phyloP scores from a whole-genome alignment of 495 filamentous ascomycete species.

The Bathelium albidoporum region DNA sequence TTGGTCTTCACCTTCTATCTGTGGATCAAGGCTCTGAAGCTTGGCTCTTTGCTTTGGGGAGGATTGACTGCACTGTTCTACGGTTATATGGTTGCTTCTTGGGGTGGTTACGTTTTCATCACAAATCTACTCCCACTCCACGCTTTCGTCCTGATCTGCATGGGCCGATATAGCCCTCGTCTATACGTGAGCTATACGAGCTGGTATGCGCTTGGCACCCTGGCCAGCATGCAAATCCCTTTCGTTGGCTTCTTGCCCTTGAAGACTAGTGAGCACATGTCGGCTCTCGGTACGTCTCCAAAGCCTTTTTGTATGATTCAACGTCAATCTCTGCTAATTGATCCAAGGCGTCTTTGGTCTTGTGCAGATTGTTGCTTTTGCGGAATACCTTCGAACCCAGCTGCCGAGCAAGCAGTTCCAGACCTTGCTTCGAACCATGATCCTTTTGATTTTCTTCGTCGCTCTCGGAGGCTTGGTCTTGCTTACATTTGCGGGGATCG shows the following conservation, averaged over 20 bases:
- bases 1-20: slow-evolving; percentile 98
- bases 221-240: slow-evolving; percentile 99
- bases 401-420: slow-evolving; percentile 92
- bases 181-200: slow-evolving; percentile 94
- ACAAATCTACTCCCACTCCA: slow-evolving; percentile 96
- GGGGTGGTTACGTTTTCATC: slow-evolving; percentile 99
- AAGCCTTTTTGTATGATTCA: background rate
- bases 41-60: slow-evolving; percentile 91
- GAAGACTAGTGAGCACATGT: slow-evolving; percentile 97
- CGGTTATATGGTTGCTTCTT: slow-evolving; percentile 99
- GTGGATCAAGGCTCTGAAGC: slow-evolving; percentile 97
- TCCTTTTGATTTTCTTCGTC: slow-evolving; percentile 65
- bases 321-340: slow-evolving; percentile 24
- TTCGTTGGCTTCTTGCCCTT: slow-evolving; percentile 97
- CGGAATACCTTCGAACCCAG: slow-evolving; percentile 78
- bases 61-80: slow-evolving; percentile 93
- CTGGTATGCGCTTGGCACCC: slow-evolving; percentile 93
- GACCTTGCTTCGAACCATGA: slow-evolving; percentile 64
- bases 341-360: slow-evolving; percentile 81
- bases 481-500: slow-evolving; percentile 75
- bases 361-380: slow-evolving; percentile 85
- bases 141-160: slow-evolving; percentile 87
- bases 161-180: slow-evolving; percentile 91
- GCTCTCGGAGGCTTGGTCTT: slow-evolving; percentile 65
- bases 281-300: slow-evolving; percentile 61